Evolutionary conservation across 164 flowering plant species (phyloP).

Genomic region (Tinospora cordifolia): DNA sequence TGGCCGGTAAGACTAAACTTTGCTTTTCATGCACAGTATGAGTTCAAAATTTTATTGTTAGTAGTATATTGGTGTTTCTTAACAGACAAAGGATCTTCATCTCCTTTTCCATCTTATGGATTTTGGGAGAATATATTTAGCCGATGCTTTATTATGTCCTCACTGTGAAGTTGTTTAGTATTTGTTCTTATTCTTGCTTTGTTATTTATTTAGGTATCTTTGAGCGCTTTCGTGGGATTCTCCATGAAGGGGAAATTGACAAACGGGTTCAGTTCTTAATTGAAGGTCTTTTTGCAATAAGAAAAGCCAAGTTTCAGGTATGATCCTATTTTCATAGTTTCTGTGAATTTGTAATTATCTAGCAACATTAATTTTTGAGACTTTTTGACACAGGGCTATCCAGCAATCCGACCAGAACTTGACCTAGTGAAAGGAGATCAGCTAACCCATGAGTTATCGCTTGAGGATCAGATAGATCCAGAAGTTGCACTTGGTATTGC

Average conservation of each 20-base stretch:
- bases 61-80: neutral
- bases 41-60: too few relatives aligned
- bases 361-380: conserved; percentile 2
- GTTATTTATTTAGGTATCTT: conserved; percentile 50
- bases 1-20: too few relatives aligned
- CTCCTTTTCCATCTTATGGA: neutral
- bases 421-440: conserved; percentile 95
- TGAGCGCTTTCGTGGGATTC: conserved; percentile 96
- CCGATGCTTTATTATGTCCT: neutral
- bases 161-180: neutral
- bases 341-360: neutral
- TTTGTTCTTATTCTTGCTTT: neutral
- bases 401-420: conserved; percentile 85
- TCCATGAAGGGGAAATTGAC: conserved; percentile 96
- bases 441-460: conserved; percentile 78
- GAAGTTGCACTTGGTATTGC: conserved; percentile 68
- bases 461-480: conserved; percentile 64
- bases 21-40: too few relatives aligned
- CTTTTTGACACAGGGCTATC: conserved; percentile 49
- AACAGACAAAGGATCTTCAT: neutral
- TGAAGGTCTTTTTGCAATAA: conserved; percentile 90
- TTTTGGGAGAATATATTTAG: neutral
- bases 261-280: conserved; percentile 88
- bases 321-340: neutral
- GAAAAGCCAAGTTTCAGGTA: conserved; percentile 96